phyloP scores from a whole-genome alignment of 495 filamentous ascomycete species.

The Chaetomium fimeti region DNA sequence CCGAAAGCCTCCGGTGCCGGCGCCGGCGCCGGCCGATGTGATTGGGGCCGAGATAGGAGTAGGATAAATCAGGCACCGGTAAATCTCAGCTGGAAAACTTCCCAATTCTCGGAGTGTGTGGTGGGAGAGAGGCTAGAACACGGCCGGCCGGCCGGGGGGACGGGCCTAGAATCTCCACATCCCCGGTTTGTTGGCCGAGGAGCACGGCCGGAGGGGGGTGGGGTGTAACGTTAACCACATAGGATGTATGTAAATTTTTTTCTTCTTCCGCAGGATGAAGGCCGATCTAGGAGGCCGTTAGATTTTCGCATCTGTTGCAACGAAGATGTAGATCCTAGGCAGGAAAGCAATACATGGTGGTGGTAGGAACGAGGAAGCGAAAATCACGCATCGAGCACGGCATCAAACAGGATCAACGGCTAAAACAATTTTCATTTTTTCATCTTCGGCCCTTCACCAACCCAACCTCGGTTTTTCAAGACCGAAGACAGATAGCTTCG shows the following conservation, averaged over 20 bases:
- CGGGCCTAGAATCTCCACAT: conserved; percentile 1
- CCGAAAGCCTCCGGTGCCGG: no score
- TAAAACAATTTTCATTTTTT: neutral
- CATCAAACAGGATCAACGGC: neutral
- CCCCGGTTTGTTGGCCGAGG: neutral
- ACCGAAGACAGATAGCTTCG: no score
- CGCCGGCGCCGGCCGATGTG: no score
- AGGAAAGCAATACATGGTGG: neutral
- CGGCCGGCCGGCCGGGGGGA: neutral
- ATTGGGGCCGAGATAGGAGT: no score
- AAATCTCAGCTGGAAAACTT: neutral
- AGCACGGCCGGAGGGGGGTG: neutral
- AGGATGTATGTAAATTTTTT: no score
- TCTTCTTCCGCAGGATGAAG: neutral
- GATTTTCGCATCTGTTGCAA: neutral
- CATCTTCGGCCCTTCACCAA: neutral
- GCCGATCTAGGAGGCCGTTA: neutral
- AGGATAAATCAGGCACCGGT: neutral
- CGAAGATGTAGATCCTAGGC: neutral
- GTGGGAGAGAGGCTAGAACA: neutral
- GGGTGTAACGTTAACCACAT: neutral
- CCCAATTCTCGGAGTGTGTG: neutral
- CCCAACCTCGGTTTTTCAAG: neutral
- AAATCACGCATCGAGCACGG: neutral
- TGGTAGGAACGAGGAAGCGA: neutral